Conservation (phyloP, 1,284 basidiomycete genomes). For the Sphagnurus paluster region DNA sequence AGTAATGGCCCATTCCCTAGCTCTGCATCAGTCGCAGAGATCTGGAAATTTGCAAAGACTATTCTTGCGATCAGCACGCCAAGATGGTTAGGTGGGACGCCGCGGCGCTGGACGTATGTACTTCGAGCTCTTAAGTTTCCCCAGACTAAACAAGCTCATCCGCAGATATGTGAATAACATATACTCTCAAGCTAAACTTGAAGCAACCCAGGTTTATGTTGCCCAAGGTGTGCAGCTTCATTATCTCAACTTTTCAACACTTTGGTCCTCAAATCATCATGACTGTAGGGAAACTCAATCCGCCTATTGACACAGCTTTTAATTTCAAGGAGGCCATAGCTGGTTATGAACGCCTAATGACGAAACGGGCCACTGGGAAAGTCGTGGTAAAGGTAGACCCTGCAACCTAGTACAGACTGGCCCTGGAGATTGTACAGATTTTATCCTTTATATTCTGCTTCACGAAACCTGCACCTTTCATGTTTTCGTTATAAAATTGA, state of each 20-base stretch:
- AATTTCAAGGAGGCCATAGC: conserved; percentile 54
- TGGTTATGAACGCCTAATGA: conserved; percentile 60
- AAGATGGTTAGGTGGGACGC: conserved; percentile 44
- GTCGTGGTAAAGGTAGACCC: conserved; percentile 50
- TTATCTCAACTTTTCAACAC: no score
- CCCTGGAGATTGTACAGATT: no score
- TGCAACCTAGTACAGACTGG: conserved; percentile 17
- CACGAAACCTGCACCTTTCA: no score
- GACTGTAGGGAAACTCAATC: no score
- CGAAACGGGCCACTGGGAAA: conserved; percentile 59
- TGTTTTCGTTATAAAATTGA: no score
- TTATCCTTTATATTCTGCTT: no score
- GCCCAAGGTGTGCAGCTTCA: conserved; percentile 45
- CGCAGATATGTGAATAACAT: conserved; percentile 29
- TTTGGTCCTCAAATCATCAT: no score
- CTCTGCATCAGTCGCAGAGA: conserved; percentile 19
- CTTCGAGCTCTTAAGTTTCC: background rate
- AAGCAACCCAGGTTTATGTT: conserved; percentile 35
- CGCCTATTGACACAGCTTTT: conserved; percentile 60
- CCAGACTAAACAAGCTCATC: background rate
- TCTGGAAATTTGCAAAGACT: conserved; percentile 31
- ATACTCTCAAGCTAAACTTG: conserved; percentile 33
- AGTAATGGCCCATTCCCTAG: conserved; percentile 40
- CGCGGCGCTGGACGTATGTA: conserved; percentile 42
- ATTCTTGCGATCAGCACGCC: conserved; percentile 32